phyloP scores from a whole-genome alignment of 2,329 filamentous ascomycete species.

The Didymella exigua region DNA sequence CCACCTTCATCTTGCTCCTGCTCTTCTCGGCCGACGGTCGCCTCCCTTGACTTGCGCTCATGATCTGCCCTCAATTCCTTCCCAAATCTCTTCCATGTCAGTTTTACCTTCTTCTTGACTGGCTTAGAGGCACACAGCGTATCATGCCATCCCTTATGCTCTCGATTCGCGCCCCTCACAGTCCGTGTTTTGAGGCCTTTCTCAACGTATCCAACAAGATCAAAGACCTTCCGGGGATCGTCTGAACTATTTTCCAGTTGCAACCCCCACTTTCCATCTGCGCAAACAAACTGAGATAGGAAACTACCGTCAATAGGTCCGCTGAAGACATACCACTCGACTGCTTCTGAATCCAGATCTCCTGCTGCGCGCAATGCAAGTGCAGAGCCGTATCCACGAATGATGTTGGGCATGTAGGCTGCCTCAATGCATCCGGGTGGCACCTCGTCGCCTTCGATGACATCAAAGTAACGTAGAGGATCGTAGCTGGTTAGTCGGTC shows the following conservation, averaged over 20 bases:
- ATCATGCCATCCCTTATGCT: conserved; percentile 29
- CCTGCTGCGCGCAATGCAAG: conserved; percentile 27
- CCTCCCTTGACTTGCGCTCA: neutral
- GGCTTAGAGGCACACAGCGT: conserved; percentile 31
- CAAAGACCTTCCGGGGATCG: conserved; percentile 21
- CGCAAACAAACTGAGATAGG: conserved; percentile 4
- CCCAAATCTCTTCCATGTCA: conserved; percentile 20
- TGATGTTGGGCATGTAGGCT: conserved; percentile 22
- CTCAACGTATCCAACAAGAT: conserved; percentile 24
- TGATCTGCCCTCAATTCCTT: conserved; percentile 8
- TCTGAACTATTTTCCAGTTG: neutral
- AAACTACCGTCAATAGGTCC: conserved; percentile 5
- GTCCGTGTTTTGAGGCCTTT: conserved; percentile 14
- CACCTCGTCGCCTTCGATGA: conserved; percentile 24
- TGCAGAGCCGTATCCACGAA: conserved; percentile 26
- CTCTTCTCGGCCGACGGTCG: neutral
- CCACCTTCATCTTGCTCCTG: neutral
- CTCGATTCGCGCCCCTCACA: conserved; percentile 16
- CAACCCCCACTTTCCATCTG: neutral
- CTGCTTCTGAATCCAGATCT: neutral
- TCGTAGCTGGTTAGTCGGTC: conserved; percentile 20
- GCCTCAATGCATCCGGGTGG: conserved; percentile 26
- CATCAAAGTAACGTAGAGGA: neutral
- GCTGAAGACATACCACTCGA: conserved; percentile 35
- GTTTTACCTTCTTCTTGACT: conserved; percentile 39